A percentile compares a stretch with the other conserved stretches of the same genome.
phyloP scores from a whole-genome alignment of 2,329 filamentous ascomycete genomes.

The Claviceps sp. region DNA sequence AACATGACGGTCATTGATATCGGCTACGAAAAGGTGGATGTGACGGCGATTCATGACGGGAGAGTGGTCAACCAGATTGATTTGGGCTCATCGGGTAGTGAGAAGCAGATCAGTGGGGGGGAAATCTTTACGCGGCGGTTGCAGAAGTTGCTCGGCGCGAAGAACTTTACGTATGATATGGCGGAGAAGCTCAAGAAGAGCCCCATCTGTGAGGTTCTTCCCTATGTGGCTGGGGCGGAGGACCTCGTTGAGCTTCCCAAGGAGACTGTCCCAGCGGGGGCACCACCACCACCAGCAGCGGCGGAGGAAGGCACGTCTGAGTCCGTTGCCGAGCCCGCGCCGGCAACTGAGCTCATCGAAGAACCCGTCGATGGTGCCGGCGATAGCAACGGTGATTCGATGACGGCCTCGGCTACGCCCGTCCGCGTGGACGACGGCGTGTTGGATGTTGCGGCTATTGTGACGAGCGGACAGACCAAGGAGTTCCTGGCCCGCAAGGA shows the following conservation, averaged over 20 bases:
- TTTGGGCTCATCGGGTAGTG: slow-evolving; percentile 41
- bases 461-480: slow-evolving; percentile 66
- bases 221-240: slow-evolving; percentile 33
- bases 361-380: slow-evolving; percentile 26
- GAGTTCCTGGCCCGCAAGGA: slow-evolving; percentile 77
- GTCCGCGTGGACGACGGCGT: slow-evolving; percentile 52
- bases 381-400: slow-evolving; percentile 17
- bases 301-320: slow-evolving; percentile 6
- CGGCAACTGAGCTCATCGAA: slow-evolving; percentile 14
- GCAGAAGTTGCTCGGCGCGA: slow-evolving; percentile 46
- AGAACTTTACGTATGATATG: slow-evolving; percentile 51
- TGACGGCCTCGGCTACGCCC: slow-evolving; percentile 7
- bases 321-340: slow-evolving; percentile 19
- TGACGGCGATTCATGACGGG: slow-evolving; percentile 81
- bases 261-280: slow-evolving; percentile 13
- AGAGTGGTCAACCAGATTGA: slow-evolving; percentile 54
- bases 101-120: slow-evolving; percentile 55
- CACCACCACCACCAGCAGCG: no score
- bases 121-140: slow-evolving; percentile 73
- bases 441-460: slow-evolving; percentile 72
- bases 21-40: slow-evolving; percentile 81
- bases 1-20: slow-evolving; percentile 84
- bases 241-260: slow-evolving; percentile 35
- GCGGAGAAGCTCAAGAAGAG: slow-evolving; percentile 58
- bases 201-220: slow-evolving; percentile 51